Evolutionary conservation across 2,329 filamentous ascomycete species (phyloP).

Genomic region (Cordyceps sp.): DNA sequence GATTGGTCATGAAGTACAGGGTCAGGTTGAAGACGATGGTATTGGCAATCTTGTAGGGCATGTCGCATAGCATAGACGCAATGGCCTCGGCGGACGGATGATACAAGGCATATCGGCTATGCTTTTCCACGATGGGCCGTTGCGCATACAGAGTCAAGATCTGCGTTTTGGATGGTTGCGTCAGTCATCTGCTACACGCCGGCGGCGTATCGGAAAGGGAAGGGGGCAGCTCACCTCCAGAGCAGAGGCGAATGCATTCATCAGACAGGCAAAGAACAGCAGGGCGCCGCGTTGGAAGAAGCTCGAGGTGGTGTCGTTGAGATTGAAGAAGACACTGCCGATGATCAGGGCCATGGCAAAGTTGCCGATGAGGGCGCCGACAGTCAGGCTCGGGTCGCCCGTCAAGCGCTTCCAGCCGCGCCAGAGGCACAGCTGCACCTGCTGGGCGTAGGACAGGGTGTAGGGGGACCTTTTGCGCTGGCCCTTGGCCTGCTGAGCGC

Average conservation of each 20-base stretch:
- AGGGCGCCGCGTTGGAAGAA: conserved; percentile 70
- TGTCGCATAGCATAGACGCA: conserved; percentile 69
- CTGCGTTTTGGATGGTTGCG: conserved; percentile 18
- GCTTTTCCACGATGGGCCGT: conserved; percentile 84
- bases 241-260: conserved; percentile 70
- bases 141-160: conserved; percentile 78
- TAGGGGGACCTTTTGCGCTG: conserved; percentile 60
- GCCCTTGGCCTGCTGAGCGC: conserved; percentile 36
- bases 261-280: conserved; percentile 74
- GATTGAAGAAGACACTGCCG: conserved; percentile 65
- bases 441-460: conserved; percentile 61
- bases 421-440: conserved; percentile 63
- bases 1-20: conserved; percentile 76
- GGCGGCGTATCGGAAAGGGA: background rate
- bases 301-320: conserved; percentile 44
- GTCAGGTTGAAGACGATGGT: conserved; percentile 60
- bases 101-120: conserved; percentile 71
- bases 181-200: no score
- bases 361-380: conserved; percentile 56
- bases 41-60: conserved; percentile 65
- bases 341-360: conserved; percentile 63
- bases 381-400: conserved; percentile 60
- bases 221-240: conserved; percentile 39
- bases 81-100: conserved; percentile 82
- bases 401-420: conserved; percentile 63